phyloP scores from a whole-genome alignment of 73 alveolate species.

The Paramecium primaurelia region DNA sequence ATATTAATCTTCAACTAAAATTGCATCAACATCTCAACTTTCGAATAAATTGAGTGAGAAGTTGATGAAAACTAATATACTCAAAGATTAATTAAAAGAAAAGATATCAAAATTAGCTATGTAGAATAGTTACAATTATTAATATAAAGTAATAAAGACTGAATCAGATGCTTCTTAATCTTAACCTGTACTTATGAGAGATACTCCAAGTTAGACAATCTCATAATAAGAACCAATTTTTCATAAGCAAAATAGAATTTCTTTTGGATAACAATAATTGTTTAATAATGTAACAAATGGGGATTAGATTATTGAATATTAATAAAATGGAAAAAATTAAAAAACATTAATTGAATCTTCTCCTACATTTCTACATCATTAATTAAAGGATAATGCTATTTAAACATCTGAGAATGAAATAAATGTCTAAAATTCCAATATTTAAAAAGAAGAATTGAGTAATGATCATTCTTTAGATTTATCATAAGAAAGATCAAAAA shows the following conservation, averaged over 20 bases:
- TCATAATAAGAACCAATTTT: background rate
- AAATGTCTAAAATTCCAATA: background rate
- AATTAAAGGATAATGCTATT: background rate
- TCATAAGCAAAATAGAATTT: background rate
- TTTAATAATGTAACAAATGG: background rate
- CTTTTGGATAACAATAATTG: background rate
- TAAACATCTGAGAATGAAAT: background rate
- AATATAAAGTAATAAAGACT: background rate
- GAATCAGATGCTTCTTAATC: background rate
- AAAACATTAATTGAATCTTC: constrained; percentile 6
- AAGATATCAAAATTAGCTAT: background rate
- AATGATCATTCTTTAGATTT: background rate
- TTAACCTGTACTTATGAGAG: background rate
- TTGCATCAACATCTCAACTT: background rate
- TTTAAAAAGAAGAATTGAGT: background rate
- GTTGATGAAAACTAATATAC: background rate
- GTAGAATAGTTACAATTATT: background rate
- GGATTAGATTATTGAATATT: background rate
- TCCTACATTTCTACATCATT: background rate
- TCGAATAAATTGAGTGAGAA: background rate
- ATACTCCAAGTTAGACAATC: background rate
- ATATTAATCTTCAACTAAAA: background rate
- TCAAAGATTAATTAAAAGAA: background rate
- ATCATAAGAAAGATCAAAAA: background rate
- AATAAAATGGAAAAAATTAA: background rate